phyloP scores from a whole-genome alignment of 1,284 basidiomycete genomes.

The Amylostereum areolatum region DNA sequence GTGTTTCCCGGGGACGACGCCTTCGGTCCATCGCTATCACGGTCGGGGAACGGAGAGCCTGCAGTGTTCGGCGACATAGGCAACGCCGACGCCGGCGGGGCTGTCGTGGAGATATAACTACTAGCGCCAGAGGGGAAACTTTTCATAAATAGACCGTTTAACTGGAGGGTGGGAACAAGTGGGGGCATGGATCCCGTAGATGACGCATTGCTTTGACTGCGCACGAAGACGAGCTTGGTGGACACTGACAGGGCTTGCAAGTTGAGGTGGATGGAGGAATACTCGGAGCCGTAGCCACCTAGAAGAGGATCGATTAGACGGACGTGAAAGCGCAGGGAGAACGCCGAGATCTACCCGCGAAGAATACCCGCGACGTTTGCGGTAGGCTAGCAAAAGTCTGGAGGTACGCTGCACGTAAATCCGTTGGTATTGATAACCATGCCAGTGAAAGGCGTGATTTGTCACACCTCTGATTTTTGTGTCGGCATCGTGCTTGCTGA shows the following conservation, averaged over 20 bases:
- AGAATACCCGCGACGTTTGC: constrained; percentile 69
- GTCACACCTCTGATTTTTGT: constrained; percentile 66
- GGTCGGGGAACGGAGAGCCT: too few species aligned
- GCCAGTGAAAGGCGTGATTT: too few species aligned
- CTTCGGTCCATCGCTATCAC: too few species aligned
- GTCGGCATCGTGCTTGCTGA: constrained; percentile 56
- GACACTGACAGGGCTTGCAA: constrained; percentile 18
- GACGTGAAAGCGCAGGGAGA: neutral
- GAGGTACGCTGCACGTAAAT: constrained; percentile 50
- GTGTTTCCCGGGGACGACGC: too few species aligned
- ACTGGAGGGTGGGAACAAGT: constrained; percentile 44
- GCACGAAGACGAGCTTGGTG: constrained; percentile 10
- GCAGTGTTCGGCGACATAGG: too few species aligned
- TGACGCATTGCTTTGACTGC: constrained; percentile 7
- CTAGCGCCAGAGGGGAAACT: constrained; percentile 33
- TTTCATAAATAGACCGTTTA: constrained; percentile 61
- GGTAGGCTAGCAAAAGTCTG: constrained; percentile 70
- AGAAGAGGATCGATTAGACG: constrained; percentile 7
- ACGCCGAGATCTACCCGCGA: constrained; percentile 45
- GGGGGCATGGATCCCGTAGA: constrained; percentile 43
- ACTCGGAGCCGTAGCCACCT: constrained; percentile 19
- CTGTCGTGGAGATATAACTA: neutral
- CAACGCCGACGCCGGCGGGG: too few species aligned
- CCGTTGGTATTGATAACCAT: too few species aligned
- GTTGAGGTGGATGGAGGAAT: constrained; percentile 28